Conservation (phyloP, 768 basidiomycete genomes). For the Termitomyces sp. region DNA sequence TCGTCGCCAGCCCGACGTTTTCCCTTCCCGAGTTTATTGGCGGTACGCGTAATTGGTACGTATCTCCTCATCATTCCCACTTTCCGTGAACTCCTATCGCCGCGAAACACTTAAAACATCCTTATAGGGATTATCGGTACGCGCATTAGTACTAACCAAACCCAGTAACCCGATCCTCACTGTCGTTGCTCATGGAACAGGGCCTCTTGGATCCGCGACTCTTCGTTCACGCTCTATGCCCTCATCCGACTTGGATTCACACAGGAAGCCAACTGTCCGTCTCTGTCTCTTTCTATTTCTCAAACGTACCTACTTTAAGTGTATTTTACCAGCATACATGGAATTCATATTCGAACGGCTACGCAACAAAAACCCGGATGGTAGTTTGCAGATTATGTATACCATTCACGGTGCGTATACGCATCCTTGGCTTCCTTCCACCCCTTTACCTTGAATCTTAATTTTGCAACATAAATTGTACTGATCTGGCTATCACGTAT, state of each 20-base stretch:
- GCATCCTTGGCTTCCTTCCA: neutral
- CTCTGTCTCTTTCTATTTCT: neutral
- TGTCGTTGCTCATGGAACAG: constrained; percentile 23
- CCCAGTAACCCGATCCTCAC: neutral
- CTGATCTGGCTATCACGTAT: no score
- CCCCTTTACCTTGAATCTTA: neutral
- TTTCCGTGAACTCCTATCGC: no score
- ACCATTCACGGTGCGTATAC: constrained; percentile 72
- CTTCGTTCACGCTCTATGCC: constrained; percentile 93
- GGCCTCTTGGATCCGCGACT: constrained; percentile 91
- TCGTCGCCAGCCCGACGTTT: constrained; percentile 94
- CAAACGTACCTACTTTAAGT: no score
- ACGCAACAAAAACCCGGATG: constrained; percentile 81
- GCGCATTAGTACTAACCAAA: neutral
- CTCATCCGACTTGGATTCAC: constrained; percentile 93
- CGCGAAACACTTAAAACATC: no score
- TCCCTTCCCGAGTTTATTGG: constrained; percentile 90
- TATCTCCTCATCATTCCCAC: neutral
- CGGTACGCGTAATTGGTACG: constrained; percentile 81
- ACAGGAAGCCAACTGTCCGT: constrained; percentile 79
- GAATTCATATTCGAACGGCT: constrained; percentile 87
- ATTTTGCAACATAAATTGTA: no score
- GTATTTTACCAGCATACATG: constrained; percentile 57
- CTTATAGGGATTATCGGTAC: neutral
- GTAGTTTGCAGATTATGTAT: constrained; percentile 95